phyloP scores from a whole-genome alignment of 805 yeast genomes.

The Kazachstania bromeliacearum region DNA sequence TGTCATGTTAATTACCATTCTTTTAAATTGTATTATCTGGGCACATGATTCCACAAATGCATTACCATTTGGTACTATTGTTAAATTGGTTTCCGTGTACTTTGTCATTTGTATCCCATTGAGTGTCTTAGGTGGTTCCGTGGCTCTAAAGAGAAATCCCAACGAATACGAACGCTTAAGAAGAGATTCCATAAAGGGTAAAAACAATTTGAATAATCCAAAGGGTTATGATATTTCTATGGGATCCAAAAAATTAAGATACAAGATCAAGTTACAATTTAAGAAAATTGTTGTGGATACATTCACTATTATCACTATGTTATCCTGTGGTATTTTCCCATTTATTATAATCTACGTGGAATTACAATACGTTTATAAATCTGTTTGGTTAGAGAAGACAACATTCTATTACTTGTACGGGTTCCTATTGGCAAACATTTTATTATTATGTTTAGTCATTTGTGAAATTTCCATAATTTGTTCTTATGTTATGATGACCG shows the following conservation, averaged over 20 bases:
- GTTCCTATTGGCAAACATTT: conserved; percentile 53
- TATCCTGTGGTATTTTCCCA: conserved; percentile 55
- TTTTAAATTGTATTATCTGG: conserved; percentile 65
- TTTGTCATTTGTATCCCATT: conserved; percentile 64
- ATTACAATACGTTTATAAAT: conserved; percentile 58
- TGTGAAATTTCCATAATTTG: conserved; percentile 65
- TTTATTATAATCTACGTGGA: conserved; percentile 78
- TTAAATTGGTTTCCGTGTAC: conserved; percentile 50
- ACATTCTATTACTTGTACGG: conserved; percentile 76
- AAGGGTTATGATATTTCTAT: neutral
- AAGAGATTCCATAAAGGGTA: conserved; percentile 3
- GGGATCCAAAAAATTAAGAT: neutral
- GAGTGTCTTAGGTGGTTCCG: conserved; percentile 58
- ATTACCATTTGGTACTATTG: conserved; percentile 67
- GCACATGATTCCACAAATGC: conserved; percentile 66
- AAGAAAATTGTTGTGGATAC: conserved; percentile 3
- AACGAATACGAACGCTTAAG: conserved; percentile 3
- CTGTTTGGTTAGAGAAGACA: conserved; percentile 72
- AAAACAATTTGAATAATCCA: neutral
- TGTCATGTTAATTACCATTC: conserved; percentile 41
- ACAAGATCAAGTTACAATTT: neutral
- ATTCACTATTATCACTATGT: conserved; percentile 3
- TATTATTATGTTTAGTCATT: conserved; percentile 52
- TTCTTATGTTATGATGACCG: conserved; percentile 47
- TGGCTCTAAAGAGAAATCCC: conserved; percentile 8